phyloP scores from a whole-genome alignment of 2,329 filamentous ascomycete genomes.

The Pyrenochaeta sp. region DNA sequence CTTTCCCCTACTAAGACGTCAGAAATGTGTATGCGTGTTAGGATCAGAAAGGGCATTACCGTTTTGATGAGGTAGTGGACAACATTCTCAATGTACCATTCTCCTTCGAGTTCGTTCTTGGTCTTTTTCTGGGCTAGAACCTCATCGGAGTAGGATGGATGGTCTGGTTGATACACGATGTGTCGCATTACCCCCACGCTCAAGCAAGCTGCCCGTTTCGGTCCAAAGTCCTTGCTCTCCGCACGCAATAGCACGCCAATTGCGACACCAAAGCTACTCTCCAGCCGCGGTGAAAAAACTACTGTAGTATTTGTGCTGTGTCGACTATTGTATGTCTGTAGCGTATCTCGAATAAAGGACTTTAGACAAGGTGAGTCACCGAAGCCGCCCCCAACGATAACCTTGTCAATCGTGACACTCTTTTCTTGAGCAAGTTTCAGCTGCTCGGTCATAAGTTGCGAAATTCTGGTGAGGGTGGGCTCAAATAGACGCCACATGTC shows the following conservation, averaged over 20 bases:
- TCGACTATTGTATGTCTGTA: neutral
- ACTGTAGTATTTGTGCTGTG: neutral
- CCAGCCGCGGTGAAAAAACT: neutral
- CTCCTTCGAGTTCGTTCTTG: neutral
- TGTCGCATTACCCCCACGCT: conserved; percentile 20
- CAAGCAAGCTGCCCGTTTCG: conserved; percentile 9
- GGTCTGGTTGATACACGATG: conserved; percentile 3
- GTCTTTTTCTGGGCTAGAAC: conserved; percentile 2
- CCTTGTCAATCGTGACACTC: conserved; percentile 5
- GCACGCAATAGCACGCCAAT: conserved; percentile 21
- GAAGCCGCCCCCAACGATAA: conserved; percentile 22
- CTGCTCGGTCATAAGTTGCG: conserved; percentile 11
- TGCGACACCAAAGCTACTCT: conserved; percentile 24
- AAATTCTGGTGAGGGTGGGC: conserved; percentile 9
- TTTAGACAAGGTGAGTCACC: conserved; percentile 18
- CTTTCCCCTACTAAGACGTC: neutral
- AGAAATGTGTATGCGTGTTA: neutral
- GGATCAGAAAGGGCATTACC: neutral
- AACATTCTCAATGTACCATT: conserved; percentile 10
- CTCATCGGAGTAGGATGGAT: neutral
- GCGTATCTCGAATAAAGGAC: neutral
- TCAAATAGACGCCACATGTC: too few species aligned
- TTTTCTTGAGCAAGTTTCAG: too few species aligned
- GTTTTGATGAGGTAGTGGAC: conserved; percentile 25
- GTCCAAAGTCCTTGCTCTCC: conserved; percentile 18